Evolutionary conservation across 352 stramenopile genomes (phyloP), one percentile per base, ranked within the genome.

Genomic region (Phytophthora citricola): DNA sequence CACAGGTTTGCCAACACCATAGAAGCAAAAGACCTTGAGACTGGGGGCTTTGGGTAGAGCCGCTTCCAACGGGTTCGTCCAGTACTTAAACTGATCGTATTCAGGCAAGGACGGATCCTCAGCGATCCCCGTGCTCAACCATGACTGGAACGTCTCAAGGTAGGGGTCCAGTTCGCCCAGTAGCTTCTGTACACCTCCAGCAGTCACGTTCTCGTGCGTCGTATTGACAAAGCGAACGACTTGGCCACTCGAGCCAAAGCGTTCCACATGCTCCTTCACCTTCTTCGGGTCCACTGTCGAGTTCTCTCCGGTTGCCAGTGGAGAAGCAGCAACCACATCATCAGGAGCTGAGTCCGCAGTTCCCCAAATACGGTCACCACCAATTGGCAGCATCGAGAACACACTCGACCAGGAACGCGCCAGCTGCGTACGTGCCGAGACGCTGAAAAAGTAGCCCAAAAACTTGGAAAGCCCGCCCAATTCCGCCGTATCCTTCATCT

Each of bases 401-500:
- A 98, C 74, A 56, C 83, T 97, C 26, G 81, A 72, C 86, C 86
- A 94, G 27, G 83, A 92, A 0, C 86, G 81, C 6, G 83, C 84
- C 5, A 94, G 61, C 29, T 73, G 59, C 8, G 84, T 85, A 11
- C 86, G 81, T 4, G 81, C 59, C 20, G 82, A 76, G 3, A 81
- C 74, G 2, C 71, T 81, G 47, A 94, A 94, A 58, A 93, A 93
- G 39, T 89, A 92, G 40, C 83, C 81, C 3, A 98, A 62, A 58
- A 98, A 86, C 45, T 88, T 88, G 46, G 86, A 94, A 5, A 98
- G 66, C 5, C 90, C 83, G 24, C 92, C 89, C 8, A 98, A 72
- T 46, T 98, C 71, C 0, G 89, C 91, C 14, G 92, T 98, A 63
- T 99, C 95, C 61, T 97, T 97, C 85, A 98, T 98, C 76, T 99